phyloP scores from a whole-genome alignment of 352 stramenopile species.

The Hyphochytrium catenoides region DNA sequence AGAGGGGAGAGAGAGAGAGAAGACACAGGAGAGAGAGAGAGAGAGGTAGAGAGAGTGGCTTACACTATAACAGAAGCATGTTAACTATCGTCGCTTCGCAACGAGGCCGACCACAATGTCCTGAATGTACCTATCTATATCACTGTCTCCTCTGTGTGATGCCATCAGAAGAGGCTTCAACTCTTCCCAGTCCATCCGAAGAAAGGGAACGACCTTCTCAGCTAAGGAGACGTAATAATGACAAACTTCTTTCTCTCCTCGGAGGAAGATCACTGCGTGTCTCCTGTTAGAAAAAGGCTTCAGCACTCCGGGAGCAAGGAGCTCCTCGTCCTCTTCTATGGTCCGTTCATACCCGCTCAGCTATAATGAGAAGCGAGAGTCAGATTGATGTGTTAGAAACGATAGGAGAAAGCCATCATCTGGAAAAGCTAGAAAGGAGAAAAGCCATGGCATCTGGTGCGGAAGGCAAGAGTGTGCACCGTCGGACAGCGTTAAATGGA shows the following conservation, averaged over 20 bases:
- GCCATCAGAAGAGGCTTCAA: conserved; percentile 40
- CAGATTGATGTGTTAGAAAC: conserved; percentile 1
- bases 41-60: neutral
- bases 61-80: neutral
- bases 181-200: conserved; percentile 28
- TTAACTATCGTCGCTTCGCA: conserved; percentile 14
- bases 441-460: neutral
- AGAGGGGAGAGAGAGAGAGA: no score
- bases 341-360: conserved; percentile 50
- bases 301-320: conserved; percentile 46
- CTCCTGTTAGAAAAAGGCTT: conserved; percentile 60
- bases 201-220: conserved; percentile 53
- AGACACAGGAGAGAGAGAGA: no score
- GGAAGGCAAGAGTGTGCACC: no score
- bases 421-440: neutral
- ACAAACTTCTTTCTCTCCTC: conserved; percentile 63
- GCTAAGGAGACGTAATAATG: conserved; percentile 46
- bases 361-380: conserved; percentile 8
- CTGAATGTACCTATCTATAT: conserved; percentile 53
- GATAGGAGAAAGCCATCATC: neutral
- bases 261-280: conserved; percentile 62
- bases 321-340: conserved; percentile 55
- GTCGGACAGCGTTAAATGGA: no score
- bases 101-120: conserved; percentile 66
- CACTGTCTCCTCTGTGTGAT: conserved; percentile 43